Evolutionary conservation across 768 basidiomycete species (phyloP).

Genomic region (Termitomyces sp.): DNA sequence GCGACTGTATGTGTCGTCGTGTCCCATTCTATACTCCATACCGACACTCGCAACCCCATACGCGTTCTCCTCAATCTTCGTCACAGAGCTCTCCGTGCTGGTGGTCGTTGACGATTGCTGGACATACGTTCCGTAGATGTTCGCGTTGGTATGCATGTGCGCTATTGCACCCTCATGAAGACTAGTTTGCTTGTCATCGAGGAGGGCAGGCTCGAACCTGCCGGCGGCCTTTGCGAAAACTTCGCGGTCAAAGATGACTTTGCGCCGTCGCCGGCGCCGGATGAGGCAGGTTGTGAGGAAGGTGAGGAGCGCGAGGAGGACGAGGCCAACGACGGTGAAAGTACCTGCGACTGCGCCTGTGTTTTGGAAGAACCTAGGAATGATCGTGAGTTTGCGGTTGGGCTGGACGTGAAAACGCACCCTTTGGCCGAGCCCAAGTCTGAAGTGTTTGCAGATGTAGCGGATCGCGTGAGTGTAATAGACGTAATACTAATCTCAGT

Average conservation of each 20-base stretch:
- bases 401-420: not conserved
- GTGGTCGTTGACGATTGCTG: not conserved
- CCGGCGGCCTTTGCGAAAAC: not conserved
- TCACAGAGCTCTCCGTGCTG: not conserved
- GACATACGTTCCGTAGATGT: not conserved
- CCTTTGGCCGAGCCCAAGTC: not conserved
- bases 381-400: not conserved
- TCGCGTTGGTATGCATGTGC: not conserved
- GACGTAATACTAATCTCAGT: not conserved
- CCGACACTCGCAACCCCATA: not conserved
- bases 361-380: slow-evolving; percentile 63
- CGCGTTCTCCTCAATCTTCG: not conserved
- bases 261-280: slow-evolving; percentile 64
- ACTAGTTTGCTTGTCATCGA: slow-evolving; percentile 34
- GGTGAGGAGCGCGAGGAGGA: slow-evolving; percentile 46
- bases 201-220: slow-evolving; percentile 11
- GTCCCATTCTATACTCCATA: not conserved
- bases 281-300: slow-evolving; percentile 43
- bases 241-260: slow-evolving; percentile 61
- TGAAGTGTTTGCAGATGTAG: not conserved
- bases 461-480: not conserved
- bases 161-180: not conserved
- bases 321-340: slow-evolving; percentile 62
- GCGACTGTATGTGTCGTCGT: not conserved
- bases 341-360: slow-evolving; percentile 67